Evolutionary conservation across 352 stramenopile genomes (phyloP).

Genomic region (Phytophthora cactorum): DNA sequence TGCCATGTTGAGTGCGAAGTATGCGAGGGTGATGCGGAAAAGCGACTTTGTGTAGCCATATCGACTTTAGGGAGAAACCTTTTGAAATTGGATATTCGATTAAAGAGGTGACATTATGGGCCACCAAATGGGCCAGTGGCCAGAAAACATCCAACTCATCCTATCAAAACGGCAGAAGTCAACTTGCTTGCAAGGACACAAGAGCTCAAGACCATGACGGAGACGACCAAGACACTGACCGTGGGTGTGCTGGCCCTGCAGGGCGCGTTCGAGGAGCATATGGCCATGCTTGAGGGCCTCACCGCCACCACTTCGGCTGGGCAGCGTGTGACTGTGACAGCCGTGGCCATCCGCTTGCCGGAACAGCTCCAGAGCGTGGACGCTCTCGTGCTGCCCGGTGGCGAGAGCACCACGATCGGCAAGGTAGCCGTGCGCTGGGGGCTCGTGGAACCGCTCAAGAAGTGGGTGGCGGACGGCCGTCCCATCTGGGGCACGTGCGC

Average conservation of each 20-base stretch:
- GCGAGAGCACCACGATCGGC: conserved; percentile 96
- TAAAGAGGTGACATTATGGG: conserved; percentile 6
- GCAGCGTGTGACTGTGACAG: conserved; percentile 44
- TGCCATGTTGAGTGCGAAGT: conserved; percentile 41
- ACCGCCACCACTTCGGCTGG: conserved; percentile 23
- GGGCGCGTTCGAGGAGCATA: conserved; percentile 93
- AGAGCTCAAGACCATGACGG: conserved; percentile 13
- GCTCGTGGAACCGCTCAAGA: conserved; percentile 76
- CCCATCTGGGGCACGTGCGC: conserved; percentile 97
- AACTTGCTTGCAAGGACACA: conserved; percentile 3
- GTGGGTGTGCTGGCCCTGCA: conserved; percentile 92
- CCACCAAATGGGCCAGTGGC: conserved; percentile 12
- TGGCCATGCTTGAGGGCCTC: conserved; percentile 79
- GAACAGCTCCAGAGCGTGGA: conserved; percentile 85
- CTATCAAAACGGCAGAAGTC: conserved; percentile 5
- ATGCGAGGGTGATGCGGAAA: not conserved
- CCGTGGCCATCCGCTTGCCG: conserved; percentile 82
- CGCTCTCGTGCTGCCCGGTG: conserved; percentile 94
- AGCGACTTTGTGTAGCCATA: conserved; percentile 22
- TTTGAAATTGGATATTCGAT: not conserved
- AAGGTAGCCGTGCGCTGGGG: conserved; percentile 89
- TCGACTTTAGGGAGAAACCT: not conserved
- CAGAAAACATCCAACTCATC: conserved; percentile 3
- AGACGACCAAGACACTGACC: conserved; percentile 40
- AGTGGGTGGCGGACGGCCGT: conserved; percentile 70